These are phyloP conservation scores for Candolleomyces efflorescens DNA, from an alignment of 768 basidiomycete species.

Conservation along the genomic window DNA sequence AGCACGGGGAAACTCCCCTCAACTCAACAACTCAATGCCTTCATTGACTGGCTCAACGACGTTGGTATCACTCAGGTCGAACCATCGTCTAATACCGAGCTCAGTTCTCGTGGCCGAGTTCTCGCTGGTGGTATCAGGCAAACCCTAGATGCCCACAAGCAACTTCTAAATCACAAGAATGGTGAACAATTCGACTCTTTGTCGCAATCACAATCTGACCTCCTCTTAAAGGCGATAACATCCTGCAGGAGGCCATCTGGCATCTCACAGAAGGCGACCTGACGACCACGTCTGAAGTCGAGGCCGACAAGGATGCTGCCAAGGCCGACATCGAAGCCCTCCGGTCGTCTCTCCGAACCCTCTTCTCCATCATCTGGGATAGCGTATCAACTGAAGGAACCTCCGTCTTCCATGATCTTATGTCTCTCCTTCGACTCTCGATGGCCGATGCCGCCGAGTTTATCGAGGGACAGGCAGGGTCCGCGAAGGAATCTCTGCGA, in stretches of 20 bases:
- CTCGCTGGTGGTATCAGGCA: constrained; percentile 47
- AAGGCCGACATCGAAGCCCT: constrained; percentile 47
- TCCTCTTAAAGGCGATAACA: constrained; percentile 46
- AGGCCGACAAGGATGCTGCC: constrained; percentile 40
- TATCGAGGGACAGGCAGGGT: constrained; percentile 47
- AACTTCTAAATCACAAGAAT: constrained; percentile 53
- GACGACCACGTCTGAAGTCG: constrained; percentile 28
- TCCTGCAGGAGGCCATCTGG: constrained; percentile 64
- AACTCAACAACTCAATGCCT: constrained; percentile 48
- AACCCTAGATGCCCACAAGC: constrained; percentile 56
- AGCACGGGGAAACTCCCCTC: constrained; percentile 68
- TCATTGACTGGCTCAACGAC: constrained; percentile 53
- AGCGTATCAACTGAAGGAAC: constrained; percentile 50
- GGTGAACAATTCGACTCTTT: constrained; percentile 27
- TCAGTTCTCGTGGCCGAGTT: constrained; percentile 52
- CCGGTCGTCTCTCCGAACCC: constrained; percentile 43
- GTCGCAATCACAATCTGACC: neutral
- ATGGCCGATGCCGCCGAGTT: constrained; percentile 64
- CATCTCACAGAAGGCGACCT: constrained; percentile 57
- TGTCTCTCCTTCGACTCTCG: constrained; percentile 60
- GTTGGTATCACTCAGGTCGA: constrained; percentile 45
- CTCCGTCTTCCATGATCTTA: constrained; percentile 55
- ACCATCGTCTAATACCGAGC: constrained; percentile 32
- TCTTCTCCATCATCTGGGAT: constrained; percentile 50
- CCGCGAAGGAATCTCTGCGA: constrained; percentile 49